Evolutionary conservation across 2,329 filamentous ascomycete genomes (phyloP), one percentile per base, ranked within the genome.

Genomic region (Lachnellula arida): DNA sequence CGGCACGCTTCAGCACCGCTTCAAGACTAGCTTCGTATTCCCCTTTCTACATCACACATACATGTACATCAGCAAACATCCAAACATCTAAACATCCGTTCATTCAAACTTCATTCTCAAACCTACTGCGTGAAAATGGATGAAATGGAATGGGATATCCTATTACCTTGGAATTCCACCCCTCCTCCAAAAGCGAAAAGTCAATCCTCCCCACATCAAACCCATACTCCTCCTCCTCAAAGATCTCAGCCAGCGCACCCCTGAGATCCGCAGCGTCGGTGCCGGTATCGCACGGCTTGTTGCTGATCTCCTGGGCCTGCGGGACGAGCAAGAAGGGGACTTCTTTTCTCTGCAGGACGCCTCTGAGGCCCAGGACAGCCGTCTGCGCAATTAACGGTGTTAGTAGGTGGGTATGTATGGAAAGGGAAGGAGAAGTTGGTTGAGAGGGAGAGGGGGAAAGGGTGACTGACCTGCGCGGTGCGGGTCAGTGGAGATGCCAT

Each of bases 401-500:
- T 4, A 32, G 28, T 32, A 32, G 9, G 28, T 12, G 9, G 9
- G 28, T 3, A 11, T 12, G 25, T 25, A 25, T 25, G 23, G 23
- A 6, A 25, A 25, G 19, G 4, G 22, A 23, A 5, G 25, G 3
- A 11, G 28, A 3, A 32, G 9, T 32, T 12, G 9, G 9, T 19
- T 19, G 19, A 19, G 19, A 19, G 19, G 19, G 19, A 19, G n/a
- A n/a, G n/a, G 19, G 28, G 7, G 1, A 8, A 8, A 28, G 2
- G 25, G 25, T 8, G 8, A 32, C 28, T 1, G 28, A 32, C 28
- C 71, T 88, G 82, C 42, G 96, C 78, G 2, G 91, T 93, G 58
- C 91, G 84, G 47, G 86, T 84, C 61, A 96, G 78, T 4, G 91
- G 90, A 2, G 89, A 94, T 25, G 89, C 85, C 34, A 91, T 79